Percentiles rank a stretch among this genome's conserved stretches.
phyloP scores from a whole-genome alignment of 352 stramenopile genomes.

The Globisporangium radiosum region DNA sequence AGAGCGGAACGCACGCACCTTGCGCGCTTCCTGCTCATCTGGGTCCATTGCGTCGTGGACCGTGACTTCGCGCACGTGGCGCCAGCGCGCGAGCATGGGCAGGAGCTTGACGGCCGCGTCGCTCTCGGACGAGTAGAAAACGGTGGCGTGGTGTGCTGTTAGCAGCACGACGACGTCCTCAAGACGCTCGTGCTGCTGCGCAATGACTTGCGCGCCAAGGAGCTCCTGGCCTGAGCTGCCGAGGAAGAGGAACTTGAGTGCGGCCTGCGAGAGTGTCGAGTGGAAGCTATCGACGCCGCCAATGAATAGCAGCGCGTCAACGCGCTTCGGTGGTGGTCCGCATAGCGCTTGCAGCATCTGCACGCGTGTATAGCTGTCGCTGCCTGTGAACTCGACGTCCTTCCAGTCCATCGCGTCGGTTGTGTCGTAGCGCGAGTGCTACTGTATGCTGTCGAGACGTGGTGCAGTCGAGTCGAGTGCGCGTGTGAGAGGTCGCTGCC shows the following conservation, averaged over 20 bases:
- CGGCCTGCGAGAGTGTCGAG: constrained; percentile 49
- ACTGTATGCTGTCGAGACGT: neutral
- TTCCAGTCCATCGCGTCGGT: constrained; percentile 38
- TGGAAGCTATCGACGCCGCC: constrained; percentile 67
- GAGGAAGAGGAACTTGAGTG: constrained; percentile 74
- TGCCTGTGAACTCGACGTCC: constrained; percentile 45
- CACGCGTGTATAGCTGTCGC: constrained; percentile 48
- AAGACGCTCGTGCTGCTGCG: constrained; percentile 51
- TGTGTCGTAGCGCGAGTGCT: neutral
- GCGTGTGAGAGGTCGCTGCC: neutral
- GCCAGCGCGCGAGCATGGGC: constrained; percentile 59
- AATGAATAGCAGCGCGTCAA: constrained; percentile 60
- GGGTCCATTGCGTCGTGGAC: constrained; percentile 57
- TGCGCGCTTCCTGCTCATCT: constrained; percentile 64
- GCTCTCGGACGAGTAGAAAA: constrained; percentile 68
- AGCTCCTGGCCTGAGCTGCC: constrained; percentile 65
- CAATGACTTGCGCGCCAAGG: constrained; percentile 66
- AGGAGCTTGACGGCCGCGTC: constrained; percentile 58
- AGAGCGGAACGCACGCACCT: constrained; percentile 53
- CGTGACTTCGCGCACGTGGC: constrained; percentile 56
- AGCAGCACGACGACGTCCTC: constrained; percentile 70
- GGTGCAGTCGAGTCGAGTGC: no score
- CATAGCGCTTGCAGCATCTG: constrained; percentile 50
- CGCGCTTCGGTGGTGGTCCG: constrained; percentile 3
- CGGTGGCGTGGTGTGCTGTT: constrained; percentile 22